A percentile compares a stretch with the other conserved stretches of the same genome.
These are phyloP conservation scores for Monilinia fructicola DNA, from an alignment of 2,329 filamentous ascomycete species.

Conservation along the genomic window DNA sequence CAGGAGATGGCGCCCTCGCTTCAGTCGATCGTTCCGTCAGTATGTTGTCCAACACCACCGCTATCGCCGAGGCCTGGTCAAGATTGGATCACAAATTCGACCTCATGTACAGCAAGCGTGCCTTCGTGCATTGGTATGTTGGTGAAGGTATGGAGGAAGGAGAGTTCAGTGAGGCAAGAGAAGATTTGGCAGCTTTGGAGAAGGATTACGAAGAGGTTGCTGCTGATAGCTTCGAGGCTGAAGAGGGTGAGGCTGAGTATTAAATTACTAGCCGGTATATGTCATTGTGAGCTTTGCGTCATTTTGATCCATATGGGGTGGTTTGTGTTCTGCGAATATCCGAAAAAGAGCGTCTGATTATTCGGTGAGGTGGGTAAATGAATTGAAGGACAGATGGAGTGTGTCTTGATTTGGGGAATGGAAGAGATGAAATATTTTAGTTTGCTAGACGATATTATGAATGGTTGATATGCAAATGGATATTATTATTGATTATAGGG, in stretches of 20 bases:
- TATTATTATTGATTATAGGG: not conserved
- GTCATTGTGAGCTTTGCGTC: slow-evolving; percentile 17
- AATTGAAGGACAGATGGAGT: not conserved
- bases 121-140: slow-evolving; percentile 71
- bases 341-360: slow-evolving; percentile 23
- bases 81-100: slow-evolving; percentile 67
- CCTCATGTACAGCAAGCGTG: slow-evolving; percentile 68
- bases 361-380: slow-evolving; percentile 17
- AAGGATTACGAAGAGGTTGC: slow-evolving; percentile 66
- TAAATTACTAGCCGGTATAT: slow-evolving; percentile 27
- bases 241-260: slow-evolving; percentile 47
- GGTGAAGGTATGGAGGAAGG: slow-evolving; percentile 71
- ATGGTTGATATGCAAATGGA: slow-evolving; percentile 12
- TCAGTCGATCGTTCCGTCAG: slow-evolving; percentile 55
- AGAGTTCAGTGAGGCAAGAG: slow-evolving; percentile 64
- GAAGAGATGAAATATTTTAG: slow-evolving; percentile 11
- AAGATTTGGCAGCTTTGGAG: slow-evolving; percentile 64
- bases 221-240: slow-evolving; percentile 52
- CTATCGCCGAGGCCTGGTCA: slow-evolving; percentile 65
- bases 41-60: slow-evolving; percentile 68
- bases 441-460: slow-evolving; percentile 21
- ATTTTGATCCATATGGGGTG: slow-evolving; percentile 16
- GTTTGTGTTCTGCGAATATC: slow-evolving; percentile 24
- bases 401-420: not conserved
- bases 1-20: slow-evolving; percentile 50